These are phyloP conservation scores for Pontederia crassipes DNA, from an alignment of 176 grass and related monocot genomes.

Conservation along the genomic window DNA sequence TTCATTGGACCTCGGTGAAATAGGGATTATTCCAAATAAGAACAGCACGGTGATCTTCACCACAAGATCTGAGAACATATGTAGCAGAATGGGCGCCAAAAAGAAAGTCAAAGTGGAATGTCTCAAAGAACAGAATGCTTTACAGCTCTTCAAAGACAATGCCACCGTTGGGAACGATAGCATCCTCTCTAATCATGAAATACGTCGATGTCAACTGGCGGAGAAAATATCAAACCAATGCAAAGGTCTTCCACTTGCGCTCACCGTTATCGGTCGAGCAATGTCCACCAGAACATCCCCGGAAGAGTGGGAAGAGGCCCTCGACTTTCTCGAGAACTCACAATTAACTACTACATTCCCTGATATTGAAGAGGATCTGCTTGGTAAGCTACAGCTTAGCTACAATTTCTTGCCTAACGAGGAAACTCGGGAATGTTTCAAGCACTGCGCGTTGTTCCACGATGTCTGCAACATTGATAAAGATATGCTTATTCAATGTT, in stretches of 20 bases:
- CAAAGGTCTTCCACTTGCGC: background rate
- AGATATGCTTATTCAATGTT: background rate
- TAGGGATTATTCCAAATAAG: slow-evolving; percentile 21
- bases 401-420: background rate
- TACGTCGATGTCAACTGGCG: too few relatives aligned
- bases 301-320: background rate
- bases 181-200: too few relatives aligned
- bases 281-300: background rate
- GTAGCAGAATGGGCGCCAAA: slow-evolving; percentile 26
- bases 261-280: background rate
- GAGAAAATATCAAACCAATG: background rate
- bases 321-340: background rate
- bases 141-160: too few relatives aligned
- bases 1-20: slow-evolving; percentile 22
- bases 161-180: too few relatives aligned
- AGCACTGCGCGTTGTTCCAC: too few relatives aligned
- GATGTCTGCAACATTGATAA: too few relatives aligned
- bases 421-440: too few relatives aligned
- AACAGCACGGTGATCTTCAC: slow-evolving; percentile 28
- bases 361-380: background rate
- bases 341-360: background rate
- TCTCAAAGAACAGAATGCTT: too few relatives aligned
- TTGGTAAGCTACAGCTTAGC: background rate
- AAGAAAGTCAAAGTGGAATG: background rate
- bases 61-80: slow-evolving; percentile 23